Evolutionary conservation across 164 flowering plant species (phyloP), one percentile per base, ranked within the genome.

Genomic region (Taxillus chinensis): DNA sequence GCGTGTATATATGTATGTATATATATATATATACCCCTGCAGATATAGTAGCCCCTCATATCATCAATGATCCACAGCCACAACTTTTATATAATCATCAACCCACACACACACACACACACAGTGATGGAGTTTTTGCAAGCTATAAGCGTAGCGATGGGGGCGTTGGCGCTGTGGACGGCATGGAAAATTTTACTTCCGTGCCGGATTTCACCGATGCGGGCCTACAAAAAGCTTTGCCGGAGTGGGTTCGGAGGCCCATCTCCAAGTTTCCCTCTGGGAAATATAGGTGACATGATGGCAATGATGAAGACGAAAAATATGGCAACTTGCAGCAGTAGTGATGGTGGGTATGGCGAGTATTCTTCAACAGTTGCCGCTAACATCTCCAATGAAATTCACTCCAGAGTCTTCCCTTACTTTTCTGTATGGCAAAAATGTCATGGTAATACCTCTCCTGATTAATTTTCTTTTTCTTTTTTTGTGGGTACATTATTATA

Each of bases 221-320:
- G 15, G 50, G 74, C 72, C 7, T 65, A 71, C 16, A 46, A 45
- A 12, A 82, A 73, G 77, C 80, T 90, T 14, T 63, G 52, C 50
- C 63, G 39, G 43, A 78, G 72, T 62, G 96, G 96, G 48, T 77
- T 90, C 64, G 45, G 55, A 41, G 96, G 96, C 2, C 98, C 96
- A n/a, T 61, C 80, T 61, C 98, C 98, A 7, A 73, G 64, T 45
- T 92, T 92, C 45, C 98, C 98, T 42, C 55, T 92, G 0, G 96
- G 98, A 46, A 90, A 87, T 71, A 60, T 79, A 5, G 54, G 9
- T 0, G 90, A 85, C 39, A 54, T 54, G 40, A 92, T 87, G 86
- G 75, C 0, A 7, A 51, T 15, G 3, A n/a, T 14, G 27, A 51
- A 51, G 54, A 51, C n/a, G 11, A 48, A 45, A 40, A 80, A 60